A percentile compares a stretch with the other conserved stretches of the same genome.
Conservation (phyloP, 2,329 filamentous ascomycete genomes). For the Bipolaris cookei region DNA sequence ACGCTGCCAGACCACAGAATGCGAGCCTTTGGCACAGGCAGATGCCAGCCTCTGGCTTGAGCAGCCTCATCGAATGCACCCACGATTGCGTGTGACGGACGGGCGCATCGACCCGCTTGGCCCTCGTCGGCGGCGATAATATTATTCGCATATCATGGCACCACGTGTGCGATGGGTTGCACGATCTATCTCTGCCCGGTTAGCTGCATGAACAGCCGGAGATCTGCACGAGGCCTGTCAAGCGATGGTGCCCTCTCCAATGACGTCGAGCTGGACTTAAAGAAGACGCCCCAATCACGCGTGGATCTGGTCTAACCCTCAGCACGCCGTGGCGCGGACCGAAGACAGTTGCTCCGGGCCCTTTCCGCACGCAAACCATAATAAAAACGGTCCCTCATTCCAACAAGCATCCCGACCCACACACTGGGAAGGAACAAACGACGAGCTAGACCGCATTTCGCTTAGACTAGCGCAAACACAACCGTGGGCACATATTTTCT, state of each 20-base stretch:
- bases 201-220: slow-evolving; percentile 23
- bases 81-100: neutral
- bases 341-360: slow-evolving; percentile 1
- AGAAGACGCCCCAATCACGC: slow-evolving; percentile 13
- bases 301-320: slow-evolving; percentile 1
- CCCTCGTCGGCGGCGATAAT: neutral
- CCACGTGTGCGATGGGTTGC: slow-evolving; percentile 25
- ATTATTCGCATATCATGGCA: slow-evolving; percentile 7
- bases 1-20: neutral
- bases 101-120: neutral
- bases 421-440: slow-evolving; percentile 11
- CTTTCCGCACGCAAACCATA: slow-evolving; percentile 1
- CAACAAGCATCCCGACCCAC: slow-evolving; percentile 13
- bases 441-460: slow-evolving; percentile 17
- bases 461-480: slow-evolving; percentile 24
- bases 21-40: neutral
- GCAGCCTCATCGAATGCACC: neutral
- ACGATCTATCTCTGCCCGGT: slow-evolving; percentile 22
- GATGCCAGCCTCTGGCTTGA: neutral
- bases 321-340: slow-evolving; percentile 1
- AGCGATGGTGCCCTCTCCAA: slow-evolving; percentile 15
- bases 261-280: slow-evolving; percentile 7
- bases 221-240: slow-evolving; percentile 20
- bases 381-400: slow-evolving; percentile 7
- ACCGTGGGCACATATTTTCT: slow-evolving; percentile 23